Evolutionary conservation across 1,139 yeast species (phyloP), one percentile per base, ranked within the genome.

Genomic region (Zygosaccharomyces sapae): DNA sequence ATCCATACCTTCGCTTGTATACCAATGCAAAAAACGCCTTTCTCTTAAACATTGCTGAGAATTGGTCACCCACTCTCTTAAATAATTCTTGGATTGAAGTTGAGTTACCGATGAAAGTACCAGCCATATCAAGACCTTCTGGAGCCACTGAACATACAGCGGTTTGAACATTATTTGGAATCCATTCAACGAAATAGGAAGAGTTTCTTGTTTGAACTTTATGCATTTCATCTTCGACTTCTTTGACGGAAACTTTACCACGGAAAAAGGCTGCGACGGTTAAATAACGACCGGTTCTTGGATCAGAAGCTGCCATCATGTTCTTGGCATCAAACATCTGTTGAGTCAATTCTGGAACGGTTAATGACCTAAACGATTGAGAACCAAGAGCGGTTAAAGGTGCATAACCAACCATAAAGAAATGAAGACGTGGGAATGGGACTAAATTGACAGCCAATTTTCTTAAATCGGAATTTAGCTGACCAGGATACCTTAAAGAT

Each of bases 11-110:
- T 88, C 96, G 56, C 83, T 80, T 19, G 94, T 86, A 71, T 86
- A 88, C 96, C 96, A 88, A 71, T 88, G 96, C 72, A 88, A 82
- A 81, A 81, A 88, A 88, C 56, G 96, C 96, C 71, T 84, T 85
- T 76, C 94, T 86, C 70, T 88, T 81, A 70, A 85, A 88, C 96
- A 88, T 88, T 51, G 90, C 90, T 61, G 85, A 77, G 71, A 88
- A 88, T 72, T 88, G 96, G 65, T 79, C 88, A 56, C 94, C 92
- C 50, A 88, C 85, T 71, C 96, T 83, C 73, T 83, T 83, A 73
- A 88, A 88, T 62, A 88, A 76, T 69, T 86, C 95, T 72, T 86
- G 95, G 64, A 88, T 86, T 2, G 96, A 86, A 3, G 96, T 88
- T 36, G 96, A 84, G 74, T 88, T 88, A 66, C 95, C 96, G 59